A percentile compares a stretch with the other conserved stretches of the same genome.
Conservation (phyloP, 2,329 filamentous ascomycete species). For the Aschersonia sp. region DNA sequence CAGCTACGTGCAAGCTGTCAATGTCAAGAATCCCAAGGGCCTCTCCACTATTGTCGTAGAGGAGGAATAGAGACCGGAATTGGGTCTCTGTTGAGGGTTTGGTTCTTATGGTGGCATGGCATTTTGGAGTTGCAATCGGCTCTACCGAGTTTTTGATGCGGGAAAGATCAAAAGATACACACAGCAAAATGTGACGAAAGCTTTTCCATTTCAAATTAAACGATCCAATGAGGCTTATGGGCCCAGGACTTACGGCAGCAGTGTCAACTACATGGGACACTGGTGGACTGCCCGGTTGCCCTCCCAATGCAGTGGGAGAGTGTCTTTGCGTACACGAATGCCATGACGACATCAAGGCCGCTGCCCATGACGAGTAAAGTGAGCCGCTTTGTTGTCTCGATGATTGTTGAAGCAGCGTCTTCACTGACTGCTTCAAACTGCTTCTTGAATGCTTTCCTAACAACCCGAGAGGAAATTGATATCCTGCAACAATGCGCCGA, state of each 20-base stretch:
- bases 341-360: too few species aligned
- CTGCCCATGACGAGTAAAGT: too few species aligned
- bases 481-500: too few species aligned
- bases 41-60: conserved; percentile 82
- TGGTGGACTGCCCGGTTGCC: too few species aligned
- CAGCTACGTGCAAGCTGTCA: conserved; percentile 98
- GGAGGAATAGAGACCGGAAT: conserved; percentile 33
- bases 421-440: too few species aligned
- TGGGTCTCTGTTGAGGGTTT: conserved; percentile 21
- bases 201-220: conserved; percentile 4
- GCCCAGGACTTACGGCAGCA: too few species aligned
- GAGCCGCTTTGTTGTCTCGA: too few species aligned
- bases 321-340: background rate
- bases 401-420: too few species aligned
- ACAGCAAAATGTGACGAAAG: conserved; percentile 18
- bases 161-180: conserved; percentile 15
- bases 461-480: too few species aligned
- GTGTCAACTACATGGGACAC: too few species aligned
- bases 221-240: background rate
- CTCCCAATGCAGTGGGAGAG: background rate
- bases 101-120: conserved; percentile 27
- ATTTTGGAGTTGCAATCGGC: conserved; percentile 31
- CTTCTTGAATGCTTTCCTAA: too few species aligned
- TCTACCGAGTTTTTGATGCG: conserved; percentile 27
- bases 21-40: conserved; percentile 98